Evolutionary conservation across 2,329 filamentous ascomycete species (phyloP), one percentile per base, ranked within the genome.

Genomic region (Talaromyces sp.): DNA sequence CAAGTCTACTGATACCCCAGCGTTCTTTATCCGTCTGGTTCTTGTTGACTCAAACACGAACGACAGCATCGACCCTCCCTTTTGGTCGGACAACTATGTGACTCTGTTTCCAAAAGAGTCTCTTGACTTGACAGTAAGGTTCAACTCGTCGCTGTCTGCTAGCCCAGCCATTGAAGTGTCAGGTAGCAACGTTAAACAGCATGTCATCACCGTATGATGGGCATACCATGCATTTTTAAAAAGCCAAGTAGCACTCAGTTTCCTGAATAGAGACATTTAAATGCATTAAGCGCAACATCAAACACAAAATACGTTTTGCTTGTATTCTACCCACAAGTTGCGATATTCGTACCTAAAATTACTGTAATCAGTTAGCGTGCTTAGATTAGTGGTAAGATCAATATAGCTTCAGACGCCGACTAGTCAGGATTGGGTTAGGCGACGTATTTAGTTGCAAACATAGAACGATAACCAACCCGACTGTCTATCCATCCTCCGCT

Each of bases 1-100:
- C 67, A 73, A 74, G 49, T 82, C 83, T n/a, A 19, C n/a, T 22
- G 63, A 74, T 0, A 72, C 83, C 0, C 87, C 87, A 0, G 87
- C 86, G 0, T 83, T 89, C 54, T 89, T 89, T 67, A 68, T 89
- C 9, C 77, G 81, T 1, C 62, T 89, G 35, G 81, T 81, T 54
- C 71, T 87, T 1, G 77, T 86, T 0, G 79, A 86, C 66, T 67
- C 62, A 2, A 66, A 72, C 0, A 67, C 65, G 0, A 80, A 80
- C 0, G 68, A 75, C 0, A 84, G 86, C 60, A 77, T 87, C 0
- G 68, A 81, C 4, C 84, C 86, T 0, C 80, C 86, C 0, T 76
- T 78, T 22, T 89, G 87, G 86, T 83, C 82, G 0, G 86, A 89
- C 67, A 89, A 89, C 66, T 89, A 89, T 67, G 76, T 89, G 13